These are phyloP conservation scores for Cutaneotrichosporon curvatum DNA, from an alignment of 1,284 basidiomycete species.

Conservation along the genomic window DNA sequence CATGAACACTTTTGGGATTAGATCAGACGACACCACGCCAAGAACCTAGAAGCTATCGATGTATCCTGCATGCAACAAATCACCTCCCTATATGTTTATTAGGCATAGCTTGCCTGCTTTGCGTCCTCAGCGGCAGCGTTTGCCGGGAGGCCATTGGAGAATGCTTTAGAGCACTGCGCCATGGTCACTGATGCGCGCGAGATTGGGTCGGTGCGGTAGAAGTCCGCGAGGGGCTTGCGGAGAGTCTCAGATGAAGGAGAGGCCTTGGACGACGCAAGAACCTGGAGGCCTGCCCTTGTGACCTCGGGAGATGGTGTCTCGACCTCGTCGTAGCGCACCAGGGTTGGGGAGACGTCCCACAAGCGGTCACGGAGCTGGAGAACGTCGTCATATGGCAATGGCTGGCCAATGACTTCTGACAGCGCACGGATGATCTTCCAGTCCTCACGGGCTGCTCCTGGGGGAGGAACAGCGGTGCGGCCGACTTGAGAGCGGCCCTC, in stretches of 20 bases:
- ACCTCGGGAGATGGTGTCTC: constrained; percentile 70
- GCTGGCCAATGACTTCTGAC: constrained; percentile 73
- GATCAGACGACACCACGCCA: background rate
- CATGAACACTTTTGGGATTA: too few species aligned
- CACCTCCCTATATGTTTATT: constrained; percentile 1
- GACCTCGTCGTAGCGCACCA: constrained; percentile 80
- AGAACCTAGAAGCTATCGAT: constrained; percentile 8
- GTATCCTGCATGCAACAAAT: constrained; percentile 23
- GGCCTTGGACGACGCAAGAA: constrained; percentile 54
- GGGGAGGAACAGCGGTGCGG: constrained; percentile 86
- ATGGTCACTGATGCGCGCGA: constrained; percentile 49
- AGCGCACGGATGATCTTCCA: constrained; percentile 98
- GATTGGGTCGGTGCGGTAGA: constrained; percentile 76
- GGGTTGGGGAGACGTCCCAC: constrained; percentile 91
- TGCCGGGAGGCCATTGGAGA: constrained; percentile 37
- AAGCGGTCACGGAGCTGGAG: constrained; percentile 83
- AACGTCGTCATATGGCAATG: constrained; percentile 86
- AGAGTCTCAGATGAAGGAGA: constrained; percentile 55
- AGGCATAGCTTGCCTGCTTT: background rate
- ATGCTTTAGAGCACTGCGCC: constrained; percentile 47
- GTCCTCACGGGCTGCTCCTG: constrained; percentile 90
- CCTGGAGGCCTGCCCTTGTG: constrained; percentile 62
- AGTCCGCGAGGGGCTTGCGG: constrained; percentile 79
- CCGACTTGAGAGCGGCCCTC: constrained; percentile 91
- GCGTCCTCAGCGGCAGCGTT: constrained; percentile 13